Base-by-base conservation (phyloP, 2,329 filamentous ascomycete species). In the Exophiala sp. region DNA sequence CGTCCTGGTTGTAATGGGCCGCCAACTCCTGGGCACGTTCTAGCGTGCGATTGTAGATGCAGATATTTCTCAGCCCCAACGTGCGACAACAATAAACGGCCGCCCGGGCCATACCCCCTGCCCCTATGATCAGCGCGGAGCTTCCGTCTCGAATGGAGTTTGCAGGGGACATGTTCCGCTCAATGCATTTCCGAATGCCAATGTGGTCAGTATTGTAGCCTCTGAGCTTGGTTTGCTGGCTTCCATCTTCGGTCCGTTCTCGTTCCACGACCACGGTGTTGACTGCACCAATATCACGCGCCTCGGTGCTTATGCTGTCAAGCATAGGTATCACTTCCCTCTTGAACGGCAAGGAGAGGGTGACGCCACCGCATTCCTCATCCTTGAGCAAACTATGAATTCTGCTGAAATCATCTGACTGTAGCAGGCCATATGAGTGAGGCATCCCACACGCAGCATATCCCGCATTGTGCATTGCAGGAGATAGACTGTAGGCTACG, bases 221-320 rank as follows among this genome's bases (percentile, higher is more conserved):
- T 16, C 53, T 57, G 3, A 58, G 34, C 35, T 13, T 23, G 23
- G 14, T 18, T 13, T 88, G 78, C 0, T 80, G 78, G 0, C 85
- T 84, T 27, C 24, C 24, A 10, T 27, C 24, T 10, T 27, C 24
- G 1, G 81, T 21, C 27, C 32, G 29, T 14, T 41, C 16, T 2
- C 42, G 43, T 10, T 32, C 13, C 21, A 18, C 35, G 10, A 23
- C 7, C 9, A 46, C n/a, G 4, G 63, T 66, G 40, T 65, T 65
- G 2, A 65, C 60, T 5, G 63, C 63, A 10, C 58, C 51, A 18
- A 66, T 66, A 8, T 60, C 57, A 21, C 39, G 39, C 14, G 60
- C 63, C 27, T 64, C 59, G 1, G 49, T 38, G 14, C 52, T 60
- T 14, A 62, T 53, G 13, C 55, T 48, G 11, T 61, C 54, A 13